Conservation (phyloP, 2,329 filamentous ascomycete species). For the Fusarium mundagurra region DNA sequence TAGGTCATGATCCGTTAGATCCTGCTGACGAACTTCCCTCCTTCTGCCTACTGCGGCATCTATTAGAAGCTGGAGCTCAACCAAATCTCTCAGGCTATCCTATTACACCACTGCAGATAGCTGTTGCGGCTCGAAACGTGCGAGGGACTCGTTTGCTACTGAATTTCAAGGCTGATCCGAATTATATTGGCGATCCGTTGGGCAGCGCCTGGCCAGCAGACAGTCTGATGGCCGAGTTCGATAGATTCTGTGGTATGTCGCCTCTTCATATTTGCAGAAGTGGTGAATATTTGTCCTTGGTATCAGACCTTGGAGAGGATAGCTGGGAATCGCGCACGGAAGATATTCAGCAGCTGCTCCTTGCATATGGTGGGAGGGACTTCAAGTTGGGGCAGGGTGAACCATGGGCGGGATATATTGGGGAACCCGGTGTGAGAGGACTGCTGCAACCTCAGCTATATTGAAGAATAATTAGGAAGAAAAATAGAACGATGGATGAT, state of each 20-base stretch:
- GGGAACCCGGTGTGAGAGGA: accelerated
- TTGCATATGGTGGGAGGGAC: neutral
- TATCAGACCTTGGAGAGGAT: no score
- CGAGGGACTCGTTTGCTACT: accelerated
- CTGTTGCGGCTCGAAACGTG: accelerated
- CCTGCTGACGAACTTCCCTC: no score
- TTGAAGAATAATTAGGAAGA: accelerated
- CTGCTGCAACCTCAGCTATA: neutral
- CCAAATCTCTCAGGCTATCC: accelerated
- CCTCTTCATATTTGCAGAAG: neutral
- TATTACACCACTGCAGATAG: accelerated
- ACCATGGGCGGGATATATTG: no score
- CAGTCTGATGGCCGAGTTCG: accelerated
- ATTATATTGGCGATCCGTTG: accelerated
- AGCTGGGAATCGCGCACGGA: no score
- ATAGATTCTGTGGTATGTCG: accelerated
- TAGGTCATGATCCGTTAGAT: accelerated
- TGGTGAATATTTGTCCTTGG: neutral
- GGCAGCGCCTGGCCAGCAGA: accelerated
- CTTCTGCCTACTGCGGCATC: neutral
- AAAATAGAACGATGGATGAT: neutral
- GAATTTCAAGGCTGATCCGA: accelerated
- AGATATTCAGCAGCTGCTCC: accelerated
- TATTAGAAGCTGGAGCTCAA: neutral
- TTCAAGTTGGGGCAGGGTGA: accelerated